These are phyloP conservation scores for Cladophialophora chaetospira DNA, from an alignment of 2,329 filamentous ascomycete genomes.

Conservation along the genomic window DNA sequence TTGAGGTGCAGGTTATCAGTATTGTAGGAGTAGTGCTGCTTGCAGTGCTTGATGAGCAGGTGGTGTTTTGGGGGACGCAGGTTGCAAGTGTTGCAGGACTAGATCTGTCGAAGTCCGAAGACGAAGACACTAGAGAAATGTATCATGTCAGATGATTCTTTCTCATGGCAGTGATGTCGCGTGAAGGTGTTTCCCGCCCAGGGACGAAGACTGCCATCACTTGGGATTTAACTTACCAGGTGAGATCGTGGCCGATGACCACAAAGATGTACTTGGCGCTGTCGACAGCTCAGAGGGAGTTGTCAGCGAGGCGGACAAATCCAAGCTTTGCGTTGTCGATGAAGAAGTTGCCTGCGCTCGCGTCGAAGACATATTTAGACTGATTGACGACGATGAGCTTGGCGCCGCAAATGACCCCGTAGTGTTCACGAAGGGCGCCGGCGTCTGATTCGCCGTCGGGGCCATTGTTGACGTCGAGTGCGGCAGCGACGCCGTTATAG, in stretches of 20 bases:
- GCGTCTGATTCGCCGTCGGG: neutral
- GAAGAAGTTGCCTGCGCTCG: neutral
- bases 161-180: neutral
- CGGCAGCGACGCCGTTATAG: neutral
- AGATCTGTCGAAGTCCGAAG: neutral
- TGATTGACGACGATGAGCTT: neutral
- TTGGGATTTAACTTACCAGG: neutral
- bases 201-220: neutral
- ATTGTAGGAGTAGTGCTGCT: neutral
- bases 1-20: neutral
- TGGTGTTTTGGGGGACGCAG: neutral
- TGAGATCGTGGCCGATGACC: slow-evolving; percentile 1
- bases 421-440: neutral
- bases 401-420: neutral
- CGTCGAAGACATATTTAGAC: neutral
- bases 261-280: neutral
- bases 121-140: neutral
- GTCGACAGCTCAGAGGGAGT: too few species aligned
- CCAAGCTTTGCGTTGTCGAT: neutral
- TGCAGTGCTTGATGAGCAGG: neutral
- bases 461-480: neutral
- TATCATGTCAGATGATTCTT: neutral
- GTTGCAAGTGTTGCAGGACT: neutral
- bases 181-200: neutral
- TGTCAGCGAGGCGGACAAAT: neutral